Evolutionary conservation across 2,329 filamentous ascomycete species (phyloP), one percentile per base, ranked within the genome.

Genomic region (Hypomyces perniciosus): DNA sequence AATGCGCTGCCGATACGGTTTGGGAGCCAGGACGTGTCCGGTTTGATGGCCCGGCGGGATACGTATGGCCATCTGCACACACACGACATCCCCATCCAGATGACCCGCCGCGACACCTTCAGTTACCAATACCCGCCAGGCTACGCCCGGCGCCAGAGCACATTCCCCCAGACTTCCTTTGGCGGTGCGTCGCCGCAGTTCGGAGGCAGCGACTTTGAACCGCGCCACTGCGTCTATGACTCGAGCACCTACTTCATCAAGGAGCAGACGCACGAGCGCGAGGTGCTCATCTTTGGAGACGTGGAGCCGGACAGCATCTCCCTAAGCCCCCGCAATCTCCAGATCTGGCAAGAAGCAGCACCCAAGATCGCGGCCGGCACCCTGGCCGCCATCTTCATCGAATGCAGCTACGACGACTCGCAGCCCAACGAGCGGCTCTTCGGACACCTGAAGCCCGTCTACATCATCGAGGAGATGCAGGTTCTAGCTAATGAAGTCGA

Each of bases 231-330:
- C 59, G 86, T 90, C 1, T 86, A 89, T 54, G 90, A 96, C 65
- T 95, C 89, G 56, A 93, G 90, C 13, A 92, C 90, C 1, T 97
- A 91, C 68, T 97, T 99, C 68, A 87, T 99, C 57, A 86, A 89
- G 35, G 87, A 93, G 53, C 74, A 85, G 33, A 65, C 72, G 1
- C 86, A 83, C 0, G 79, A 81, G 1, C 79, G 79, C 31, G 92
- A 99, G 68, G 81, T 97, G 3, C 80, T 99, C 53, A 88, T 99
- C 44, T 97, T 96, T 64, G 93, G 93, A 13, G 93, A 99, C 58
- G 88, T 97, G 35, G 93, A 99, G 64, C 90, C 93, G 1, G 93
- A 99, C 67, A 85, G 83, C 7, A 70, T 97, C 28, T 95, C 90
- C 0, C 69, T 92, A 2, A 85, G 81, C 1, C 90, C 92, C 1